Evolutionary conservation across 768 basidiomycete genomes (phyloP).

Genomic region (Panaeolus cyanescens): DNA sequence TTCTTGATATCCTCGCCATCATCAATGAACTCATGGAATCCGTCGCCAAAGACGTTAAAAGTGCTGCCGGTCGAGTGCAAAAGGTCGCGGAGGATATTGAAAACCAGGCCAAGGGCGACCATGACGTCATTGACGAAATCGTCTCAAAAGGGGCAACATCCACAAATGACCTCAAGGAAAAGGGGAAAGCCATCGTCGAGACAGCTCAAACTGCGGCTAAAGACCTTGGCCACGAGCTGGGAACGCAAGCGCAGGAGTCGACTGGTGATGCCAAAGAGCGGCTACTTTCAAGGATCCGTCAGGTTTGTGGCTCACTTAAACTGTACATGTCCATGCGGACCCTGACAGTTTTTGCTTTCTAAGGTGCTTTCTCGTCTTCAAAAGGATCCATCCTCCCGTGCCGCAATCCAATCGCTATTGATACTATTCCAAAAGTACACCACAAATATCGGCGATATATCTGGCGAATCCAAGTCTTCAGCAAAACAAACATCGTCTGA

Average conservation of each 20-base stretch:
- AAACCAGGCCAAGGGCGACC: constrained; percentile 14
- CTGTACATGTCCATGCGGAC: not conserved
- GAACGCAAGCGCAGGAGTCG: constrained; percentile 19
- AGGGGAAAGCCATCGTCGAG: constrained; percentile 17
- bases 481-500: constrained; percentile 8
- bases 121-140: constrained; percentile 16
- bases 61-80: constrained; percentile 30
- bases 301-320: constrained; percentile 20
- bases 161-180: constrained; percentile 20
- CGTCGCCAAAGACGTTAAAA: constrained; percentile 31
- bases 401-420: constrained; percentile 31
- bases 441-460: constrained; percentile 18
- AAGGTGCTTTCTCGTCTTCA: constrained; percentile 32
- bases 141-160: constrained; percentile 10
- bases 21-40: constrained; percentile 32
- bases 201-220: constrained; percentile 8
- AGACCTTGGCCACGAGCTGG: constrained; percentile 20
- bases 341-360: not conserved
- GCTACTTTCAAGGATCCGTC: constrained; percentile 28
- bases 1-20: constrained; percentile 33
- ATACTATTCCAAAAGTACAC: constrained; percentile 34
- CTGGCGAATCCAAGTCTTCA: constrained; percentile 16
- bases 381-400: constrained; percentile 30
- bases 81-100: constrained; percentile 33
- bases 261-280: constrained; percentile 21